These are phyloP conservation scores for Staphylotrichum tortipilum DNA, from an alignment of 495 filamentous ascomycete genomes.

Conservation along the genomic window DNA sequence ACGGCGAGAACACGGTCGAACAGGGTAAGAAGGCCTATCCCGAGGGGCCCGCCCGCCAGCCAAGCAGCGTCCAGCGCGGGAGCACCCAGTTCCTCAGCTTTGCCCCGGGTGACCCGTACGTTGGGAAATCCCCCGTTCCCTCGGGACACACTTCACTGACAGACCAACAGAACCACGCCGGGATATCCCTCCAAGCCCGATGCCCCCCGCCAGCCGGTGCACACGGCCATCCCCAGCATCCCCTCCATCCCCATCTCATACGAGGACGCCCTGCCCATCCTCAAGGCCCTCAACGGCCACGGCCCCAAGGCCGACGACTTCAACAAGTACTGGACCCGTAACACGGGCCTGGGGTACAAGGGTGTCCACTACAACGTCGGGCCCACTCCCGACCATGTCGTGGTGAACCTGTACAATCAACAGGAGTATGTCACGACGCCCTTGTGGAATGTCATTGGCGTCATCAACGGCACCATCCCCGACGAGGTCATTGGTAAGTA, in stretches of 20 bases:
- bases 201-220: constrained; percentile 63
- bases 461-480: constrained; percentile 81
- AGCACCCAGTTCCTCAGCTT: constrained; percentile 75
- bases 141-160: constrained; percentile 2
- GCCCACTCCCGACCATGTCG: constrained; percentile 66
- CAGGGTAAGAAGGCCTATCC: constrained; percentile 79
- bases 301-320: constrained; percentile 73
- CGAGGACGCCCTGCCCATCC: constrained; percentile 70
- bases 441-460: constrained; percentile 89
- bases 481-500: constrained; percentile 53
- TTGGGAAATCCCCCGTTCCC: constrained; percentile 8
- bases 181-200: constrained; percentile 92
- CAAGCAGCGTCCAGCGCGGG: constrained; percentile 86
- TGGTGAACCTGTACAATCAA: constrained; percentile 75
- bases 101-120: constrained; percentile 50
- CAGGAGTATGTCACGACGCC: constrained; percentile 86
- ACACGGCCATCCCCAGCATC: constrained; percentile 66
- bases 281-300: constrained; percentile 82
- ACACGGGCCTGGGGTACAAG: constrained; percentile 66
- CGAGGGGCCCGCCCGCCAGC: constrained; percentile 76
- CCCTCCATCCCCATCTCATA: constrained; percentile 93
- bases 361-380: constrained; percentile 89
- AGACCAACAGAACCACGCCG: constrained; percentile 58
- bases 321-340: constrained; percentile 58
- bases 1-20: constrained; percentile 70